Evolutionary conservation across 2,329 filamentous ascomycete genomes (phyloP).

Genomic region (Phoma sp.): DNA sequence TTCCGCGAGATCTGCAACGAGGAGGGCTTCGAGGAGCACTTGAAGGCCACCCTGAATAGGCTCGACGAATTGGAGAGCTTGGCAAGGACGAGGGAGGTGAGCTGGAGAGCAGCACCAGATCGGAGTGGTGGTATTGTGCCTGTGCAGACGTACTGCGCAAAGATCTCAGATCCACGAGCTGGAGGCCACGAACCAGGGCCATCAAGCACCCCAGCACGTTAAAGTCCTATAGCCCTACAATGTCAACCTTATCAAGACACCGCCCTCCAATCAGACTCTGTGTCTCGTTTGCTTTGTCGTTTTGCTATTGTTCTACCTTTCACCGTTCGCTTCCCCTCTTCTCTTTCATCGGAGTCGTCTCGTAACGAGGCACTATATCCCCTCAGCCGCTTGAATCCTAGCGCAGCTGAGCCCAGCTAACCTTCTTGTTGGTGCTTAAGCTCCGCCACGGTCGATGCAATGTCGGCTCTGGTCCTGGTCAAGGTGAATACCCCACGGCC

Average conservation of each 20-base stretch:
- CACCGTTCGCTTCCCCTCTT: background rate
- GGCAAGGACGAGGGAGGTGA: constrained; percentile 87
- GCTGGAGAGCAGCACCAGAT: constrained; percentile 74
- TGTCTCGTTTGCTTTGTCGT: too few species aligned
- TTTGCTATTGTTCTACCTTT: too few species aligned
- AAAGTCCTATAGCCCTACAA: background rate
- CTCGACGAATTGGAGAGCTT: constrained; percentile 92
- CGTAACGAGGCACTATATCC: background rate
- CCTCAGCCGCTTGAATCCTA: background rate
- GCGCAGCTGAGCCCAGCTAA: background rate
- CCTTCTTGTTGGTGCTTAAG: background rate
- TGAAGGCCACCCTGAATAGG: constrained; percentile 81
- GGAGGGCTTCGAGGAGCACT: constrained; percentile 79
- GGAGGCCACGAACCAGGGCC: background rate
- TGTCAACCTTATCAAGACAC: too few species aligned
- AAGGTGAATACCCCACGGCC: background rate
- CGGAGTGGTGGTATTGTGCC: constrained; percentile 42
- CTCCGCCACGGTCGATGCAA: background rate
- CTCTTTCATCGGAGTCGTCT: background rate
- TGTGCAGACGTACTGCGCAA: constrained; percentile 39
- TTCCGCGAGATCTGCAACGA: constrained; percentile 81
- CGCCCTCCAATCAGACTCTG: too few species aligned
- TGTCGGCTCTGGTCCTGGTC: background rate
- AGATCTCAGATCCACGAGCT: constrained; percentile 21
- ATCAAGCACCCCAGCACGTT: background rate